Evolutionary conservation across 75 land plant genomes (phyloP).

Genomic region (Cunninghamia lanceolata): DNA sequence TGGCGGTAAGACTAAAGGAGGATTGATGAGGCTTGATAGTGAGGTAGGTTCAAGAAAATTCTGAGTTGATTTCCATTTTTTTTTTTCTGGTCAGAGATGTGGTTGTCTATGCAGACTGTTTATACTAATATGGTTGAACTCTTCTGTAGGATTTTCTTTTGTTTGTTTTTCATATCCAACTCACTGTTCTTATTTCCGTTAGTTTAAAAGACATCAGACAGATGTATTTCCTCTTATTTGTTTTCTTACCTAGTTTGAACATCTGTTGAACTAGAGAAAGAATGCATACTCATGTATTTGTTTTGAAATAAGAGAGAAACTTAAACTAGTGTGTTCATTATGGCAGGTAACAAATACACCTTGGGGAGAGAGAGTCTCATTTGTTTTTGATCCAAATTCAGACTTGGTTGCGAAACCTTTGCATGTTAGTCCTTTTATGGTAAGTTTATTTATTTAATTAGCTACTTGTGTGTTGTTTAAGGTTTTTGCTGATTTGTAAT

Average conservation of each 20-base stretch:
- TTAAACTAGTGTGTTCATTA: background rate
- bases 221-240: background rate
- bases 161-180: background rate
- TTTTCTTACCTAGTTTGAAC: background rate
- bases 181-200: background rate
- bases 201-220: background rate
- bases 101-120: background rate
- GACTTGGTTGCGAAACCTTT: conserved; percentile 80
- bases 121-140: background rate
- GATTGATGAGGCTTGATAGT: background rate
- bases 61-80: background rate
- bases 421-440: conserved; percentile 97
- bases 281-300: background rate
- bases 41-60: background rate
- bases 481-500: conserved; percentile 4
- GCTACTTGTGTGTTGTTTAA: background rate
- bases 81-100: background rate
- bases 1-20: background rate
- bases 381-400: conserved; percentile 66
- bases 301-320: background rate
- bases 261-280: background rate
- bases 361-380: conserved; percentile 77
- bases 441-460: conserved; percentile 20
- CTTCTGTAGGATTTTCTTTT: background rate
- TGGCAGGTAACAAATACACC: conserved; percentile 87